Base-by-base conservation (phyloP, 805 yeast species). In the Isabelozyma heimii region DNA sequence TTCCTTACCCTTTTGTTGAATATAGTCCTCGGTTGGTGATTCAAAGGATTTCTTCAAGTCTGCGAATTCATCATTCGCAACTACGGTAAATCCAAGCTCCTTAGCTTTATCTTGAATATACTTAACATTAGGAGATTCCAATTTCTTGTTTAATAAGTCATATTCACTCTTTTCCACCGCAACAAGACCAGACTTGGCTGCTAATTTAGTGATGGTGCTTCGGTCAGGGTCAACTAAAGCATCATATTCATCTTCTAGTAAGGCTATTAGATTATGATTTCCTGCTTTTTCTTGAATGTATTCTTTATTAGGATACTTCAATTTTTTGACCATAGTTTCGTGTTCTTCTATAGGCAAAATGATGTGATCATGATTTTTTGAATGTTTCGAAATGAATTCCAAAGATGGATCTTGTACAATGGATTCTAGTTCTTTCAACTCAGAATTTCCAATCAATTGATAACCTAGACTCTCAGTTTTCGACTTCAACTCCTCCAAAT, bases 71-170 rank as follows among this genome's bases (percentile, higher is more conserved):
- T 51, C 56, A 5, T 49, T 44, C 1, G 57, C 46, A 35, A 57
- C 46, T 1, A 56, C 38, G 5, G 53, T 15, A 24, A 43, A 37
- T 3, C 61, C 65, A 15, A 53, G 45, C 4, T 15, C 26, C 10
- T 50, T 54, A 3, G 73, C 70, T 42, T 60, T 62, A 43, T 62
- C 66, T 35, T 54, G 24, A 46, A 51, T 47, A 13, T 44, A 46
- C 13, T 30, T 28, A 9, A 41, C 30, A 6, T 41, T 44, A 27
- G 50, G 50, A 15, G 37, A 27, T 16, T 20, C 24, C 6, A 43
- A 40, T 38, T 40, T 47, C 7, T 42, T 20, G 14, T 42, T 26
- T 12, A 42, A 30, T 24, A 42, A 26, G 20, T 49, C 49, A 37
- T 52, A 56, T 9, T 51, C 47, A 1, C 48, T 35, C 26, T 52